These are phyloP conservation scores for Ganoderma multipileum DNA, from an alignment of 1,284 basidiomycete genomes.

Conservation along the genomic window DNA sequence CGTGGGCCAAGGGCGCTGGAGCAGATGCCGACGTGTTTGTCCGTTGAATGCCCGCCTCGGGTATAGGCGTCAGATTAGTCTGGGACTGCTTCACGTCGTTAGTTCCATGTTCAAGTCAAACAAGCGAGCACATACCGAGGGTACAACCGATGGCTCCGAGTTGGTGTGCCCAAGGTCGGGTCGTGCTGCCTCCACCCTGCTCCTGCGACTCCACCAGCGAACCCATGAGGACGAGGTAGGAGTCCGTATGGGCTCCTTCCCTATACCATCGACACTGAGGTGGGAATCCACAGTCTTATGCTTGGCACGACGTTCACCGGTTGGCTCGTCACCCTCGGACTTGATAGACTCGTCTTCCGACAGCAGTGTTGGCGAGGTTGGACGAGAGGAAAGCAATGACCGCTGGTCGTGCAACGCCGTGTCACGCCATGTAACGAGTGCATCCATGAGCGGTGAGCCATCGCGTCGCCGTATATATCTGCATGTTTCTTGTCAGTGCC, in stretches of 20 bases:
- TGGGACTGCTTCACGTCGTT: background rate
- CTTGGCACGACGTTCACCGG: conserved; percentile 34
- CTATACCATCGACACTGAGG: conserved; percentile 25
- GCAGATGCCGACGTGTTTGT: conserved; percentile 27
- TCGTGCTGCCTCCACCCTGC: conserved; percentile 41
- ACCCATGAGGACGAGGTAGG: conserved; percentile 75
- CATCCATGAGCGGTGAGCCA: conserved; percentile 69
- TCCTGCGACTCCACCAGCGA: conserved; percentile 77
- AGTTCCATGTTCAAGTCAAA: background rate
- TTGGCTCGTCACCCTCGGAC: conserved; percentile 43
- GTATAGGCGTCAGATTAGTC: conserved; percentile 9
- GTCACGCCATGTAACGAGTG: conserved; percentile 67
- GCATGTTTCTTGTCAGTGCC: background rate
- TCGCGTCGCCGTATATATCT: conserved; percentile 72
- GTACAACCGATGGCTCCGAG: conserved; percentile 31
- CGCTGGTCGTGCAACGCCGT: conserved; percentile 49
- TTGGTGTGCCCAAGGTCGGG: conserved; percentile 35
- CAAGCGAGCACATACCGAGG: conserved; percentile 22
- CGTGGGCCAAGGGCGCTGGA: conserved; percentile 12
- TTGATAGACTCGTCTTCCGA: conserved; percentile 36
- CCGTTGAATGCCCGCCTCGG: conserved; percentile 15
- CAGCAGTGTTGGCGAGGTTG: conserved; percentile 38
- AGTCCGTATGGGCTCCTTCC: conserved; percentile 48
- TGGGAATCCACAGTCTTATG: conserved; percentile 22
- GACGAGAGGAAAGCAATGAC: conserved; percentile 37